A percentile compares a stretch with the other conserved stretches of the same genome.
Conservation (phyloP, 2,329 filamentous ascomycete species). For the Fusarium albidum region DNA sequence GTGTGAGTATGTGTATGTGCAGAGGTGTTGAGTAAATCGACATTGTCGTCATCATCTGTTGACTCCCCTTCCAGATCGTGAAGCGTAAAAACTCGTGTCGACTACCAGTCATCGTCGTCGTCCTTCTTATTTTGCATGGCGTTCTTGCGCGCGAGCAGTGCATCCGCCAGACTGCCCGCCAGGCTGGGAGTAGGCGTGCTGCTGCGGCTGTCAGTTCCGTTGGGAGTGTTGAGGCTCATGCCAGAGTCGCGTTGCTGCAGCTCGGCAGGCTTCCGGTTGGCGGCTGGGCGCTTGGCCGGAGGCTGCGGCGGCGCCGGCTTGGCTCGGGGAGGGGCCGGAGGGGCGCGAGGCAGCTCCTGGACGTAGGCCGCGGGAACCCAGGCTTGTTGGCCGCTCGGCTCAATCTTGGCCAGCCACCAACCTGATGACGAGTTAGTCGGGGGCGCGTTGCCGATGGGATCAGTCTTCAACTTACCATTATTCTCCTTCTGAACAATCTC, state of each 20-base stretch:
- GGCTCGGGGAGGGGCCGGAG: constrained; percentile 69
- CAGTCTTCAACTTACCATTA: constrained; percentile 75
- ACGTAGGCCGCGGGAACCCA: constrained; percentile 97
- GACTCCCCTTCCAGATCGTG: constrained; percentile 31
- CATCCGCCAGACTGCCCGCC: constrained; percentile 79
- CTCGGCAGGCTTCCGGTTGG: constrained; percentile 74
- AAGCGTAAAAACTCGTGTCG: constrained; percentile 37
- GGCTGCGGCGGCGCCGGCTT: constrained; percentile 81
- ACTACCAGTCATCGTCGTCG: constrained; percentile 75
- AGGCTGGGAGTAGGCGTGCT: constrained; percentile 76
- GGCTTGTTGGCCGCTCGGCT: constrained; percentile 70
- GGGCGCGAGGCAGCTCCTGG: constrained; percentile 77
- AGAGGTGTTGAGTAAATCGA: constrained; percentile 20
- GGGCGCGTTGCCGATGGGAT: constrained; percentile 29
- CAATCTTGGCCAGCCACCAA: constrained; percentile 90
- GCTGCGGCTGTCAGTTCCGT: constrained; percentile 69
- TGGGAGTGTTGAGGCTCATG: constrained; percentile 67
- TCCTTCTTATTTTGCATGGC: constrained; percentile 76
- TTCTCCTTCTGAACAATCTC: constrained; percentile 93
- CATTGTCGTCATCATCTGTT: constrained; percentile 27
- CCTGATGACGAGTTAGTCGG: constrained; percentile 58
- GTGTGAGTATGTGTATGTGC: constrained; percentile 12
- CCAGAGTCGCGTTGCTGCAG: constrained; percentile 76
- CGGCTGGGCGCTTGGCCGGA: constrained; percentile 80
- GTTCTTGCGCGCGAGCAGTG: constrained; percentile 77